Percentiles rank a stretch among this genome's conserved stretches.
Conservation (phyloP, 768 basidiomycete genomes). For the Suillus subaureus region DNA sequence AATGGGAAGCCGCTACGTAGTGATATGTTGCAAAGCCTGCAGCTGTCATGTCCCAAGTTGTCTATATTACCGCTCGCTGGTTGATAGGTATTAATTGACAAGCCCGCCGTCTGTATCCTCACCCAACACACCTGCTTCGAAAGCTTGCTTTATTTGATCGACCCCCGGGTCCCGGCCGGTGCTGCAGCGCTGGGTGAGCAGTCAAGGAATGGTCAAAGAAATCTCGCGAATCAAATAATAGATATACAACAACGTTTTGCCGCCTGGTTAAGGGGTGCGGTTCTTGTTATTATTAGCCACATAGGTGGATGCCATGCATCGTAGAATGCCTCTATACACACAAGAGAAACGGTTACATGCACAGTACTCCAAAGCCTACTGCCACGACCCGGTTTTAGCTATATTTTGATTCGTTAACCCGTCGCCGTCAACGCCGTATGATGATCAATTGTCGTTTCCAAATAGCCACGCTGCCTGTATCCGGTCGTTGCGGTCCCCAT, state of each 20-base stretch:
- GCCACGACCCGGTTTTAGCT: not conserved
- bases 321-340: not conserved
- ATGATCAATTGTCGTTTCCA: not conserved
- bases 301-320: not conserved
- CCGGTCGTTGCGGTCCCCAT: not conserved
- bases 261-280: not conserved
- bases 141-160: not conserved
- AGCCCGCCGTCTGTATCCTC: not conserved
- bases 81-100: not conserved
- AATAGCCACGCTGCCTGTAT: not conserved
- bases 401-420: not conserved
- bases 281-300: not conserved
- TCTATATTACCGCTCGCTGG: not conserved
- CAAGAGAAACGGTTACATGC: not conserved
- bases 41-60: not conserved
- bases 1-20: not conserved
- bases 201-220: not conserved
- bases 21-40: not conserved
- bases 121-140: not conserved
- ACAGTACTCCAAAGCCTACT: not conserved
- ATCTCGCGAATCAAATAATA: not conserved
- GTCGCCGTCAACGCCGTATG: not conserved
- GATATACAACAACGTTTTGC: not conserved
- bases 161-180: not conserved
- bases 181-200: not conserved